Evolutionary conservation across 495 filamentous ascomycete genomes (phyloP).

Genomic region (Podospora pseudocomata): DNA sequence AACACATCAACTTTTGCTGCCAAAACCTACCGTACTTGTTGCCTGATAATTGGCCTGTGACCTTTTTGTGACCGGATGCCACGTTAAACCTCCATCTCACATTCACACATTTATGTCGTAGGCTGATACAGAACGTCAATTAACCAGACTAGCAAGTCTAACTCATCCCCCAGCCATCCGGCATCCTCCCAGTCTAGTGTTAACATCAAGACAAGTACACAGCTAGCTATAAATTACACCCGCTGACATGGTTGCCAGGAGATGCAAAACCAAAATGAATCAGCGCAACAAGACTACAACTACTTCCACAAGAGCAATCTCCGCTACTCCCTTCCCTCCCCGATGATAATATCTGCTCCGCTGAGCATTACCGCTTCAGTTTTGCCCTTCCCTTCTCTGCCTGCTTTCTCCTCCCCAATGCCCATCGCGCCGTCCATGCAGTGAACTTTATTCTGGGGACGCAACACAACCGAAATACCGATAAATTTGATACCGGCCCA

Average conservation of each 20-base stretch:
- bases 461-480: background rate
- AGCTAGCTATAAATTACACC: background rate
- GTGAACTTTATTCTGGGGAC: background rate
- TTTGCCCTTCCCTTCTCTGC: conserved; percentile 6
- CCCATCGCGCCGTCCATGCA: conserved; percentile 1
- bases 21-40: background rate
- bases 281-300: background rate
- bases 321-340: background rate
- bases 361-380: background rate
- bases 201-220: background rate
- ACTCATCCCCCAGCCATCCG: background rate
- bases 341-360: background rate
- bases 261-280: background rate
- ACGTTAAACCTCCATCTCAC: background rate
- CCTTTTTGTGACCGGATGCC: background rate
- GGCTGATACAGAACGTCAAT: background rate
- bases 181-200: background rate
- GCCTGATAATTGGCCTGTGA: background rate
- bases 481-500: background rate
- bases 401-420: background rate
- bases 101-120: background rate
- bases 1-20: background rate
- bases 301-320: background rate
- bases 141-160: background rate
- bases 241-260: background rate